Base-by-base conservation (phyloP, 257 asterid genomes). In the Lycium barbarum region DNA sequence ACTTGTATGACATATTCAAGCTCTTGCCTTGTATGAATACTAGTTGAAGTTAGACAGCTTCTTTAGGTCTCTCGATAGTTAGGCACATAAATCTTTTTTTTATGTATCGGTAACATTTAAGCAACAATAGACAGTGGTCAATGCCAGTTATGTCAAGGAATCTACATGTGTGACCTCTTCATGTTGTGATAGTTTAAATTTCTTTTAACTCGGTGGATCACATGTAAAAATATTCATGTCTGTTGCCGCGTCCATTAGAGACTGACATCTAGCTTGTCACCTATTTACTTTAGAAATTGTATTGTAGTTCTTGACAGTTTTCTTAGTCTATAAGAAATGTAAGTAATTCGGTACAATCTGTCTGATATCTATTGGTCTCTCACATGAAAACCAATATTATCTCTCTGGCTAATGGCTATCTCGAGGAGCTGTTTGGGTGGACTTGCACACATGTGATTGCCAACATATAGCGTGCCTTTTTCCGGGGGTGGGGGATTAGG, bases 401-500 rank as follows among this genome's bases (percentile, higher is more conserved):
- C 62, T 74, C 35, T 73, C 43, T 74, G 81, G 43, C 62, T 9
- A 47, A 74, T 74, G 45, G 45, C 61, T 74, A 74, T 74, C 14
- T 6, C 40, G 49, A 49, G 62, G 38, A 74, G 81, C 43, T 47
- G n/a, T 74, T 49, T 47, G 81, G 43, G 81, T 74, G 61, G 61
- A 20, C 61, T 74, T 74, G 61, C 81, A 73, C 54, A 70, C 13
- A 22, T 45, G 79, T 72, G 80, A 10, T 72, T 72, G 58, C 38
- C 38, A 72, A 20, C 57, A 72, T 72, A 72, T 18, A 10, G 80
- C n/a, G 61, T 74, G 58, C 58, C 20, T 49, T 6, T 74, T 72
- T 45, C 38, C 4, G 14, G 35, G 79, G 35, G 55, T 1, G 40
- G 33, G 79, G 8, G 35, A 43, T 18, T 40, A 18, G 55, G 36